phyloP scores from a whole-genome alignment of 75 land plant genomes.

The Gnetum montanum region DNA sequence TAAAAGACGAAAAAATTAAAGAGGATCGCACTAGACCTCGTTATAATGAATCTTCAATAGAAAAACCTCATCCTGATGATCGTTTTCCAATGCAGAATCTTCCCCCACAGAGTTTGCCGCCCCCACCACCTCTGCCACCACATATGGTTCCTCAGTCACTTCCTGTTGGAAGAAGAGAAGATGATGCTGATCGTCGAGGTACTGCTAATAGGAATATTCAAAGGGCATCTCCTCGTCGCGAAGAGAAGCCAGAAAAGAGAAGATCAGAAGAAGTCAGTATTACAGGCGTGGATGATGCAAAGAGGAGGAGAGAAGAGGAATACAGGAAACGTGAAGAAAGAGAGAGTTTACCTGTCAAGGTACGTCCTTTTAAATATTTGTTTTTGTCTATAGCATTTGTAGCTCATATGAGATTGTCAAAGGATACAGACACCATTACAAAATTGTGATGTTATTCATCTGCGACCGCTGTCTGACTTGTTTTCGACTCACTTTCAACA shows the following conservation, averaged over 20 bases:
- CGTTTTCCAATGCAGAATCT: constrained; percentile 65
- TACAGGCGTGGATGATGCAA: constrained; percentile 47
- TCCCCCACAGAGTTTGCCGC: constrained; percentile 74
- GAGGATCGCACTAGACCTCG: constrained; percentile 61
- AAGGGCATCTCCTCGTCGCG: constrained; percentile 74
- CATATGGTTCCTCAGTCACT: constrained; percentile 77
- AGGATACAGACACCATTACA: not conserved
- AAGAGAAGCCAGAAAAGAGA: constrained; percentile 72
- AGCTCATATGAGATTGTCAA: not conserved
- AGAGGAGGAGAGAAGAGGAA: constrained; percentile 84
- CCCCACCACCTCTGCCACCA: constrained; percentile 88
- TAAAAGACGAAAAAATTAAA: constrained; percentile 52
- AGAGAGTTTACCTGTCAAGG: constrained; percentile 61
- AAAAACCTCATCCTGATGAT: constrained; percentile 64
- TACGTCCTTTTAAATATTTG: constrained; percentile 9
- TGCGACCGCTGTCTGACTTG: not conserved
- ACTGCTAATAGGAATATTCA: constrained; percentile 41
- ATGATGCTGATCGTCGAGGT: constrained; percentile 65
- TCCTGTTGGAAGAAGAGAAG: constrained; percentile 56
- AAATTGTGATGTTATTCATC: not conserved
- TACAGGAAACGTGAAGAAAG: constrained; percentile 84
- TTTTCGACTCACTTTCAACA: no score
- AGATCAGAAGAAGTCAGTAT: constrained; percentile 59
- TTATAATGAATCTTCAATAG: constrained; percentile 43
- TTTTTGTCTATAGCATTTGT: not conserved